Evolutionary conservation across 495 filamentous ascomycete genomes (phyloP), one percentile per base, ranked within the genome.

Genomic region (Geoglossum glabrum): DNA sequence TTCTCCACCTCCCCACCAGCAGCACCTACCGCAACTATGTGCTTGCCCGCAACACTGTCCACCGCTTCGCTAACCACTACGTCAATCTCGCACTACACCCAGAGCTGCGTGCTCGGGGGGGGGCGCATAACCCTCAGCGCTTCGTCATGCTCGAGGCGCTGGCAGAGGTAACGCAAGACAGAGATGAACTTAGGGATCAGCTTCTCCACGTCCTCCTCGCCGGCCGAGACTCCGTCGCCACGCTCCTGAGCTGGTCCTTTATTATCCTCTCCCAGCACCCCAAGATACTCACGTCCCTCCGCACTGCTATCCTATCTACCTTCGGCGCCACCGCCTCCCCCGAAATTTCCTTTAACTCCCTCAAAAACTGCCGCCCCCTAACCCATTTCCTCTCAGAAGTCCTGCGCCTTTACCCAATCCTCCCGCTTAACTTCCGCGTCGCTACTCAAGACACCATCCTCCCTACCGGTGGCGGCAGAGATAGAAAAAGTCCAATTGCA

Each of bases 221-320:
- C 47, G 84, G 67, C 17, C 66, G 72, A 34, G 81, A 84, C 61
- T 83, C 82, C 2, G 83, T 79, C 0, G 79, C 80, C 1, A 69
- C 69, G 33, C 68, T 76, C 1, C 67, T 87, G 3, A 73, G 75
- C 19, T 78, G 77, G 13, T 70, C 74, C 0, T 85, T 87, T 64
- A 81, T 77, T 61, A 76, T 76, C 52, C 72, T 87, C 0, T 58
- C 55, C 49, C 55, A 15, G 23, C 45, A 67, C 54, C 62, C 62
- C 9, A 23, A 40, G 11, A n/a, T n/a, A n/a, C n/a, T n/a, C n/a
- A n/a, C n/a, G n/a, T n/a, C n/a, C n/a, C n/a, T n/a, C n/a, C n/a
- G n/a, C n/a, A n/a, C n/a, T n/a, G n/a, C n/a, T n/a, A n/a, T n/a
- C n/a, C n/a, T n/a, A n/a, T n/a, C n/a, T n/a, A n/a, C n/a, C n/a